phyloP scores from a whole-genome alignment of 768 basidiomycete genomes.

The Mycena leptocephala region DNA sequence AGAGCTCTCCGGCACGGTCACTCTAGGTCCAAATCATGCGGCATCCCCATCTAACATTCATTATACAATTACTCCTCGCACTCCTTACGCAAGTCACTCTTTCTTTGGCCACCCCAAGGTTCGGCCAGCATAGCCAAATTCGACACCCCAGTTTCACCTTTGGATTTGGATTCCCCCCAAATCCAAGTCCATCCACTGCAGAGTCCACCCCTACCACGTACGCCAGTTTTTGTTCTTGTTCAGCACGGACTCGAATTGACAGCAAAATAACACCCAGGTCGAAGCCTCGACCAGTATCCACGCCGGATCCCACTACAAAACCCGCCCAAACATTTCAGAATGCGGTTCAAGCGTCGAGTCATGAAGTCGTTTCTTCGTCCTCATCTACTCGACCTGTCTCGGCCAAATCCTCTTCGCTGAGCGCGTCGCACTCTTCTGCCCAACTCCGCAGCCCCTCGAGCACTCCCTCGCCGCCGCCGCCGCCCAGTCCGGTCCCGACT shows the following conservation, averaged over 20 bases:
- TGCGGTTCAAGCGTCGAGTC: not conserved
- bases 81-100: constrained; percentile 9
- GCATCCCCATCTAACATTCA: not conserved
- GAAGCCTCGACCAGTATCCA: not conserved
- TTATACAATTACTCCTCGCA: constrained; percentile 1
- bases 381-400: not conserved
- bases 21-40: not conserved
- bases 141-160: not conserved
- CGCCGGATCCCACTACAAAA: not conserved
- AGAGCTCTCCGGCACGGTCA: not conserved
- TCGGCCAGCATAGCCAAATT: not conserved
- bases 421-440: not conserved
- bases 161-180: not conserved
- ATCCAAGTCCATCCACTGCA: not conserved
- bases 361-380: not conserved
- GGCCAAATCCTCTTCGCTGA: not conserved
- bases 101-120: not conserved
- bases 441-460: not conserved
- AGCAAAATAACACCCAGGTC: not conserved
- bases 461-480: not conserved
- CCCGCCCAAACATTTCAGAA: not conserved
- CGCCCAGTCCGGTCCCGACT: not conserved
- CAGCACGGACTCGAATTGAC: no score
- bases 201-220: not conserved
- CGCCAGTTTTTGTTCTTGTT: not conserved